phyloP scores from a whole-genome alignment of 768 basidiomycete species.

The Daedalea quercina region DNA sequence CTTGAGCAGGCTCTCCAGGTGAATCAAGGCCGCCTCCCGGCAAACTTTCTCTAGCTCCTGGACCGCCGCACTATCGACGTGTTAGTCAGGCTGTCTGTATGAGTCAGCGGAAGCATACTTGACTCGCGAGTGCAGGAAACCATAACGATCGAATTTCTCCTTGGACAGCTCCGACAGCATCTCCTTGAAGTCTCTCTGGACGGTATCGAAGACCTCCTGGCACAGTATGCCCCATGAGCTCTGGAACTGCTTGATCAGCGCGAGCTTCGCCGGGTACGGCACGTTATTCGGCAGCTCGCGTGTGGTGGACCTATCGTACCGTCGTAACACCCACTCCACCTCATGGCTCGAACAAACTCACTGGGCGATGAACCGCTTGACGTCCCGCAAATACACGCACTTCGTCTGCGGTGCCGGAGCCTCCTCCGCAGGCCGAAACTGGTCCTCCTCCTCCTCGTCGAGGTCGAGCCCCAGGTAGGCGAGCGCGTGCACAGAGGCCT shows the following conservation, averaged over 20 bases:
- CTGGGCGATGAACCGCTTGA: constrained; percentile 28
- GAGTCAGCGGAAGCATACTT: constrained; percentile 19
- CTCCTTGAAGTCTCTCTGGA: constrained; percentile 26
- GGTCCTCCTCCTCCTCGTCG: constrained; percentile 6
- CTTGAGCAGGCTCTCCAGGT: constrained; percentile 6
- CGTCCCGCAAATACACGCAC: constrained; percentile 27
- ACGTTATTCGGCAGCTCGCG: constrained; percentile 41
- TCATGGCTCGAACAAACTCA: constrained; percentile 13
- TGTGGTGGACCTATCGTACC: constrained; percentile 25
- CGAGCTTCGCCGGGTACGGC: constrained; percentile 34
- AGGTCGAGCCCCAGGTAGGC: constrained; percentile 1
- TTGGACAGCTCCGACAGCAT: constrained; percentile 24
- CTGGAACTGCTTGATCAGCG: constrained; percentile 32
- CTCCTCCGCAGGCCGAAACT: neutral
- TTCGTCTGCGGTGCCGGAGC: neutral
- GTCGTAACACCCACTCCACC: neutral
- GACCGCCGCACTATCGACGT: constrained; percentile 4
- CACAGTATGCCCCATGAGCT: constrained; percentile 30
- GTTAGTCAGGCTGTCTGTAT: neutral
- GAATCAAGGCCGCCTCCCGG: neutral
- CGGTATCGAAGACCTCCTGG: constrained; percentile 25
- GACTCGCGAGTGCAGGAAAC: constrained; percentile 26
- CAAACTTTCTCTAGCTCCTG: constrained; percentile 10
- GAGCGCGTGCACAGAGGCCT: constrained; percentile 4
- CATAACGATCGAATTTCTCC: constrained; percentile 35